Percentiles rank a stretch among this genome's conserved stretches.
phyloP scores from a whole-genome alignment of 371 early-diverging fungal genomes.

The Mortierella sp. region DNA sequence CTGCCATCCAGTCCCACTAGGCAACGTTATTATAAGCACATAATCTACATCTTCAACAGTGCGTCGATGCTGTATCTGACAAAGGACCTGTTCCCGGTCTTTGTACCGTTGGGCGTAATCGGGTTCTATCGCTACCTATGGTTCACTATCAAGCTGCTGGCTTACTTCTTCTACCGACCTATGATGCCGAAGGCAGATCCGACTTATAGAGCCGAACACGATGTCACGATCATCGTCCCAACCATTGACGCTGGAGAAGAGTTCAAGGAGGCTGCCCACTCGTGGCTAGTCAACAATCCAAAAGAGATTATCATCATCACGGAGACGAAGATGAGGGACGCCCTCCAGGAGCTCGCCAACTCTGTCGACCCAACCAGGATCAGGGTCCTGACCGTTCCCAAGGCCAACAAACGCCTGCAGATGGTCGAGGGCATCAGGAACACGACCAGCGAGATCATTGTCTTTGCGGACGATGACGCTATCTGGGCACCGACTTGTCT shows the following conservation, averaged over 20 bases:
- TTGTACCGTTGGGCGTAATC: slow-evolving; percentile 77
- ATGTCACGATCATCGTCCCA: slow-evolving; percentile 79
- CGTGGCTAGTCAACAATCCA: slow-evolving; percentile 74
- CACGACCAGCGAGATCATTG: slow-evolving; percentile 71
- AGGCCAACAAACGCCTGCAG: slow-evolving; percentile 74
- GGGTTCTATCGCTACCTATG: slow-evolving; percentile 80
- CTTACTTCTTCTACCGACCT: slow-evolving; percentile 64
- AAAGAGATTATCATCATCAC: slow-evolving; percentile 70
- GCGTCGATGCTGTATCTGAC: slow-evolving; percentile 75
- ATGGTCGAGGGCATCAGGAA: slow-evolving; percentile 77
- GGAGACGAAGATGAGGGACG: slow-evolving; percentile 62
- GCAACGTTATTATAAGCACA: too few species aligned
- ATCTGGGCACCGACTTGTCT: slow-evolving; percentile 75
- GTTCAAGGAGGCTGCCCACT: slow-evolving; percentile 70
- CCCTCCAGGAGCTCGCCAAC: slow-evolving; percentile 59
- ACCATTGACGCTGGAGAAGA: slow-evolving; percentile 83
- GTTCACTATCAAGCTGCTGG: slow-evolving; percentile 69
- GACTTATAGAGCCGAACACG: slow-evolving; percentile 60
- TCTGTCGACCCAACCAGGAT: slow-evolving; percentile 60
- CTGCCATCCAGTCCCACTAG: too few species aligned
- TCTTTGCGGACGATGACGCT: slow-evolving; percentile 80
- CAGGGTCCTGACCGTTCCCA: slow-evolving; percentile 61
- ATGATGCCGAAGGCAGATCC: slow-evolving; percentile 62
- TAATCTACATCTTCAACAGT: neutral
- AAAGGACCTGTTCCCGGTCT: slow-evolving; percentile 72